phyloP scores from a whole-genome alignment of 2,329 filamentous ascomycete genomes.

The Apiospora phragmitis region DNA sequence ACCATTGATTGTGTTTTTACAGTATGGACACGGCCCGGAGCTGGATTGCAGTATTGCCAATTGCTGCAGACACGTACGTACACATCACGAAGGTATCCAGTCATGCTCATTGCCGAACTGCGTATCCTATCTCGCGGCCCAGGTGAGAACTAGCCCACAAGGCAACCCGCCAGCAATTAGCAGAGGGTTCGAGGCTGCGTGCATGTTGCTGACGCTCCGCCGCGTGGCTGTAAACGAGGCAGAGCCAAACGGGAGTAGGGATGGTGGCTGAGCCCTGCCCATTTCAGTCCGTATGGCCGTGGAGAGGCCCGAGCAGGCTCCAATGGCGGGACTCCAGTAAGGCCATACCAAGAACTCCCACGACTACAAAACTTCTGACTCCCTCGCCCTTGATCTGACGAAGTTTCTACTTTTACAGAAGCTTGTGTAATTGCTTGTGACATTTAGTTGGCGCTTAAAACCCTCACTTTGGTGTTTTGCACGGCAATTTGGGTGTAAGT shows the following conservation, averaged over 20 bases:
- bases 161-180: background rate
- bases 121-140: background rate
- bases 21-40: background rate
- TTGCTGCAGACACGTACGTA: background rate
- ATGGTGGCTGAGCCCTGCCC: background rate
- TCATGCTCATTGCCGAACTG: background rate
- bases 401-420: background rate
- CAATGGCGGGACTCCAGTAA: background rate
- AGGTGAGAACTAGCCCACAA: background rate
- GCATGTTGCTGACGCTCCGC: background rate
- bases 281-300: background rate
- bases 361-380: slow-evolving; percentile 1
- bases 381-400: background rate
- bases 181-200: background rate
- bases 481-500: background rate
- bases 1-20: background rate
- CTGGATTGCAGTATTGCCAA: no score
- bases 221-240: slow-evolving; percentile 6
- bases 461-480: background rate
- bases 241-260: background rate
- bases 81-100: background rate
- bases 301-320: background rate
- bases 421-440: slow-evolving; percentile 5
- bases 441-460: background rate
- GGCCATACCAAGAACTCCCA: background rate